These are phyloP conservation scores for Santalum album DNA, from an alignment of 164 flowering plant species.

Conservation along the genomic window DNA sequence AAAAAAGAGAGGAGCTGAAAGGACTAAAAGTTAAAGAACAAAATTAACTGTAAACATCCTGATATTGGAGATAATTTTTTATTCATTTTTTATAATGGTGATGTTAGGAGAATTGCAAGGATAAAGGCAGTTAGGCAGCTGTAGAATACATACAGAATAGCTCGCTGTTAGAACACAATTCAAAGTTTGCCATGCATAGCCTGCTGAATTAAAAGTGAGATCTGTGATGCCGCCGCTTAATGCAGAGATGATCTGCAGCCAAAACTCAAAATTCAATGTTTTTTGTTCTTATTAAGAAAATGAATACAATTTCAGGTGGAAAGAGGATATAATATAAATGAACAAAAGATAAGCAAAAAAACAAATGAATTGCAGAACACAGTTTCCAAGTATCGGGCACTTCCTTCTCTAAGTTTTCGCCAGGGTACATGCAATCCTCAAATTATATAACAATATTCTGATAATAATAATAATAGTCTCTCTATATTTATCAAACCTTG, in stretches of 20 bases:
- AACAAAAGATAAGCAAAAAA: too few species aligned
- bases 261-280: background rate
- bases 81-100: too few species aligned
- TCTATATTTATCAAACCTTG: too few species aligned
- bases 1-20: background rate
- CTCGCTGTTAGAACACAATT: slow-evolving; percentile 77
- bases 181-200: slow-evolving; percentile 64
- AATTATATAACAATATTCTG: too few species aligned
- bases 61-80: too few species aligned
- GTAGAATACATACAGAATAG: slow-evolving; percentile 56
- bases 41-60: background rate
- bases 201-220: slow-evolving; percentile 53
- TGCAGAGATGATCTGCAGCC: slow-evolving; percentile 69
- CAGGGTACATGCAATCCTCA: too few species aligned
- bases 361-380: too few species aligned
- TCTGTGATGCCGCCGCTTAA: slow-evolving; percentile 69
- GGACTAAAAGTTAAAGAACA: background rate
- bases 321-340: background rate
- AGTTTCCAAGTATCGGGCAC: too few species aligned
- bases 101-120: background rate
- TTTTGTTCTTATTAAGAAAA: background rate
- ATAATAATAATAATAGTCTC: too few species aligned
- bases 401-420: too few species aligned
- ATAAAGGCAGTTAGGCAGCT: background rate
- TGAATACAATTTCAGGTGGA: background rate